Conservation (phyloP, 2,329 filamentous ascomycete species). For the Phoma sp. region DNA sequence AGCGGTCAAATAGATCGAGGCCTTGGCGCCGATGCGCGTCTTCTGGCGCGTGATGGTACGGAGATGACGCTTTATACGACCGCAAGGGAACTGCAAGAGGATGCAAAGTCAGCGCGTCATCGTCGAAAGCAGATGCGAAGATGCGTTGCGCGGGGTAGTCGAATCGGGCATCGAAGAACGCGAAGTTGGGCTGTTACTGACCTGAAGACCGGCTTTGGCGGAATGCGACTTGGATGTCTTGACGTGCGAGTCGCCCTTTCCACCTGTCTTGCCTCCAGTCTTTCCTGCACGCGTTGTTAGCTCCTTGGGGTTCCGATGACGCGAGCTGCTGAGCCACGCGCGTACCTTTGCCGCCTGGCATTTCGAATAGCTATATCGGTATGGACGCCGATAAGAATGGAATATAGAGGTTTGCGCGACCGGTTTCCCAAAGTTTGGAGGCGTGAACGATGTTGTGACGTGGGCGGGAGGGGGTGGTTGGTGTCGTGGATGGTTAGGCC, state of each 20-base stretch:
- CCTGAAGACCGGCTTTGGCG: slow-evolving; percentile 92
- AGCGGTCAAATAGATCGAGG: slow-evolving; percentile 96
- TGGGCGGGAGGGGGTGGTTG: slow-evolving; percentile 44
- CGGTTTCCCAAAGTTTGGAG: slow-evolving; percentile 30
- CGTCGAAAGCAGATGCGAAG: slow-evolving; percentile 15
- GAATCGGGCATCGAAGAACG: slow-evolving; percentile 25
- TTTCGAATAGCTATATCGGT: slow-evolving; percentile 47
- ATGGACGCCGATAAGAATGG: slow-evolving; percentile 31
- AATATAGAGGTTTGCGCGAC: slow-evolving; percentile 45
- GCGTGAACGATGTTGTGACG: slow-evolving; percentile 40
- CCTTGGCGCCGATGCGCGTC: slow-evolving; percentile 99
- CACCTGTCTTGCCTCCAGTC: slow-evolving; percentile 85
- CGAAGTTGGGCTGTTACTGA: slow-evolving; percentile 60
- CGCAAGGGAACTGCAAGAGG: slow-evolving; percentile 84
- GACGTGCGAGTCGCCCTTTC: slow-evolving; percentile 77
- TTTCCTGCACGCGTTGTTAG: slow-evolving; percentile 53
- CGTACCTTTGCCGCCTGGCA: slow-evolving; percentile 94
- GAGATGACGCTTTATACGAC: slow-evolving; percentile 99
- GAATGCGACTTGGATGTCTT: slow-evolving; percentile 95
- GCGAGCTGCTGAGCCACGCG: slow-evolving; percentile 49
- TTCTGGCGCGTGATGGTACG: slow-evolving; percentile 99
- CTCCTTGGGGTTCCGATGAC: slow-evolving; percentile 22
- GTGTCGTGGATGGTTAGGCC: slow-evolving; percentile 33
- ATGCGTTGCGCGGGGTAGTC: slow-evolving; percentile 28
- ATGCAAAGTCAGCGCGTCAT: slow-evolving; percentile 35